These are phyloP conservation scores for Backusella psychrophila DNA, from an alignment of 192 early-diverging fungal species.

Conservation along the genomic window DNA sequence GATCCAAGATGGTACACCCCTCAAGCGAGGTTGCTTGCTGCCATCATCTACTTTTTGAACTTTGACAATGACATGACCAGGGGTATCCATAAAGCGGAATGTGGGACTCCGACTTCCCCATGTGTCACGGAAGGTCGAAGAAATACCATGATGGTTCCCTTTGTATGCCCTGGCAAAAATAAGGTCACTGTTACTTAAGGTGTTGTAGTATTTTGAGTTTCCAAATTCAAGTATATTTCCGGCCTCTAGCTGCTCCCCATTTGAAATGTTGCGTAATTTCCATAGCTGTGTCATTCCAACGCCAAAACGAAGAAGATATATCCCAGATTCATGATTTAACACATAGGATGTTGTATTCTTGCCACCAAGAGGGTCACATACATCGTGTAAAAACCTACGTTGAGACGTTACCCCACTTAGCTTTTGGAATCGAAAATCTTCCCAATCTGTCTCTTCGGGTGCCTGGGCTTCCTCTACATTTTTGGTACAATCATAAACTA, in stretches of 20 bases:
- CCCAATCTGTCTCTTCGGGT: background rate
- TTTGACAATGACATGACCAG: background rate
- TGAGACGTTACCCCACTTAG: background rate
- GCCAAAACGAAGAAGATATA: background rate
- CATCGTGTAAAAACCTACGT: background rate
- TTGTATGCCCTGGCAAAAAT: slow-evolving; percentile 3
- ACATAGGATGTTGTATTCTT: background rate
- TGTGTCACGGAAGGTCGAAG: background rate
- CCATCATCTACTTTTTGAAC: background rate
- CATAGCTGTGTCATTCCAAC: background rate
- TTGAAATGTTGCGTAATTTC: background rate
- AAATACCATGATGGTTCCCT: background rate
- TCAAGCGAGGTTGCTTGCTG: no score
- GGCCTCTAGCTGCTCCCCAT: background rate
- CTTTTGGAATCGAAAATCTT: background rate
- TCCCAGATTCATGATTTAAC: background rate
- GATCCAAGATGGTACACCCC: background rate
- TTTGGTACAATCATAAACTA: background rate
- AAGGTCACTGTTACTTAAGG: background rate
- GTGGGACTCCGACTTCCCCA: background rate
- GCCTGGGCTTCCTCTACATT: background rate
- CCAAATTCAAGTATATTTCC: background rate
- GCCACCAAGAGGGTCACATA: background rate
- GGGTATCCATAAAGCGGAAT: background rate
- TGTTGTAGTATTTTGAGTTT: background rate